A percentile compares a stretch with the other conserved stretches of the same genome.
Conservation (phyloP, 495 filamentous ascomycete genomes). For the Xylaria bambusicola region DNA sequence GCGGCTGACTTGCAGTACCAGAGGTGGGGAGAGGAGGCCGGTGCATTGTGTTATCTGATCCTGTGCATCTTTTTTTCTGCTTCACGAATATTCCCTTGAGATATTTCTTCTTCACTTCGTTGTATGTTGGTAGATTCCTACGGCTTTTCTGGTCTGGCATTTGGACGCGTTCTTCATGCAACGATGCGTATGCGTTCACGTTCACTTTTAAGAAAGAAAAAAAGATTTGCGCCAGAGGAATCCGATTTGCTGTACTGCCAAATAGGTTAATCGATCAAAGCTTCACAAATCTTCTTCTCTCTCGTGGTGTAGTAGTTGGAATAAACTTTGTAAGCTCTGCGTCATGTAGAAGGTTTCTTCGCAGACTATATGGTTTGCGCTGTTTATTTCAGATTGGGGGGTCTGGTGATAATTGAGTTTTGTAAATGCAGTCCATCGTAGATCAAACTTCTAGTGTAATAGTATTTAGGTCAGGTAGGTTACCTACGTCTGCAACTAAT, state of each 20-base stretch:
- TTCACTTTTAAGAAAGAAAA: too few species aligned
- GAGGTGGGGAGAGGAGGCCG: background rate
- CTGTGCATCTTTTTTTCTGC: background rate
- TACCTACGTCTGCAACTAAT: too few species aligned
- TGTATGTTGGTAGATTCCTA: constrained; percentile 3
- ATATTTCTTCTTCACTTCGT: constrained; percentile 13
- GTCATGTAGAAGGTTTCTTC: too few species aligned
- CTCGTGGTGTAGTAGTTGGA: background rate
- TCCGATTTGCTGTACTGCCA: constrained; percentile 9
- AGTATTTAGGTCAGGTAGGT: too few species aligned
- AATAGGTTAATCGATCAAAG: constrained; percentile 12
- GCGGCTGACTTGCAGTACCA: too few species aligned
- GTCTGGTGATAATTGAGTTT: too few species aligned
- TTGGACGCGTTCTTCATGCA: background rate
- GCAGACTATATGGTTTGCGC: too few species aligned
- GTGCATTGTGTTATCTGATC: constrained; percentile 15
- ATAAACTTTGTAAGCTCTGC: background rate
- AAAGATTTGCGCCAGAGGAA: background rate
- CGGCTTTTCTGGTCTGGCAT: constrained; percentile 12
- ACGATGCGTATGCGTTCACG: constrained; percentile 8
- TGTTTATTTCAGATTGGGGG: too few species aligned
- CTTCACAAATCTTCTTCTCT: background rate
- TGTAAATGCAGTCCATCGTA: too few species aligned
- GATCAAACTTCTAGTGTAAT: too few species aligned
- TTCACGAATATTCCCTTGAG: constrained; percentile 12